A percentile compares a stretch with the other conserved stretches of the same genome.
Conservation (phyloP, 2,329 filamentous ascomycete species). For the Diaporthe sp. region DNA sequence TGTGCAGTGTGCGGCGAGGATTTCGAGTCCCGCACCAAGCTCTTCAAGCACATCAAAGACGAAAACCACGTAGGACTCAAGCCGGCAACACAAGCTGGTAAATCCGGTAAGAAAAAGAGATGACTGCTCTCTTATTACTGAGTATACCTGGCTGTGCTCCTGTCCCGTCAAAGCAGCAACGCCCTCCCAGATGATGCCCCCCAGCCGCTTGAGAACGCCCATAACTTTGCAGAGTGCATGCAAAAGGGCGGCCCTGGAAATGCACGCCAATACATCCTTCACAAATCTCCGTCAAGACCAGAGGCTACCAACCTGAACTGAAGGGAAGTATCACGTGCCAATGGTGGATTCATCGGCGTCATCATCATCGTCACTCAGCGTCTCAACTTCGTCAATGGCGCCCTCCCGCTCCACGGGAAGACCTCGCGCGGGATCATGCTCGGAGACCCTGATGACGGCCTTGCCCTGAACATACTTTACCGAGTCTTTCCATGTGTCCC, state of each 20-base stretch:
- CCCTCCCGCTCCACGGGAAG: constrained; percentile 71
- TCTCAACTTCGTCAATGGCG: constrained; percentile 91
- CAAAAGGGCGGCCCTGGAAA: not conserved
- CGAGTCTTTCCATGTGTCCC: constrained; percentile 83
- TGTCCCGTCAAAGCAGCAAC: constrained; percentile 12
- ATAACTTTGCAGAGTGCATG: not conserved
- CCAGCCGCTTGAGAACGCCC: constrained; percentile 15
- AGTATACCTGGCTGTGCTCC: constrained; percentile 5
- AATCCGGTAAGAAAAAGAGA: constrained; percentile 53
- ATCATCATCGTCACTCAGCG: constrained; percentile 78
- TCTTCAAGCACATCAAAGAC: constrained; percentile 81
- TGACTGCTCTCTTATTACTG: constrained; percentile 40
- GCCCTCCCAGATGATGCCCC: constrained; percentile 4
- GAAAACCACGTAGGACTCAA: constrained; percentile 75
- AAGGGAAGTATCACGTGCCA: constrained; percentile 33
- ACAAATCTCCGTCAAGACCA: constrained; percentile 13
- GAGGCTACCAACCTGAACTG: not conserved
- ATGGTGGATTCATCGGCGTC: constrained; percentile 52
- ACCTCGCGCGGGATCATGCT: constrained; percentile 72
- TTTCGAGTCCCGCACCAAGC: constrained; percentile 74
- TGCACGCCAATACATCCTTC: not conserved
- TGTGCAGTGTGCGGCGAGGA: constrained; percentile 59
- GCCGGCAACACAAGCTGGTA: constrained; percentile 48
- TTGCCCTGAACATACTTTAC: constrained; percentile 84
- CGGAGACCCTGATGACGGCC: constrained; percentile 85